Percentiles rank a stretch among this genome's conserved stretches.
phyloP scores from a whole-genome alignment of 768 basidiomycete genomes.

The Pholiota microspora region DNA sequence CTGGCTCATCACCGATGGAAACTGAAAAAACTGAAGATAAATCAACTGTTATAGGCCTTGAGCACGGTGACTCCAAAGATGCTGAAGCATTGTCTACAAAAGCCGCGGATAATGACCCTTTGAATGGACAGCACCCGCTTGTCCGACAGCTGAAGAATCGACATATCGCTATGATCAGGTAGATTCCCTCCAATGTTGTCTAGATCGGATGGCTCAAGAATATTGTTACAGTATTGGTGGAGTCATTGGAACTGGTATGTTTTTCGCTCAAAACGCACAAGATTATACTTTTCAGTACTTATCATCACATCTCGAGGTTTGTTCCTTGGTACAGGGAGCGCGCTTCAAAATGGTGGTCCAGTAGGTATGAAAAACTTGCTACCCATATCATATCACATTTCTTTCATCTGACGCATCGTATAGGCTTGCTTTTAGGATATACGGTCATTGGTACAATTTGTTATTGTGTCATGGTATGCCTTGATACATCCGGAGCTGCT shows the following conservation, averaged over 20 bases:
- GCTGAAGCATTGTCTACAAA: neutral
- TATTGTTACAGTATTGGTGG: constrained; percentile 50
- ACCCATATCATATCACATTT: neutral
- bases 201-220: neutral
- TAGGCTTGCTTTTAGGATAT: constrained; percentile 73
- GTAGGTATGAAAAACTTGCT: constrained; percentile 38
- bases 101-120: neutral
- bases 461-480: constrained; percentile 65
- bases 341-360: constrained; percentile 60
- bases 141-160: constrained; percentile 70
- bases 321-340: constrained; percentile 62
- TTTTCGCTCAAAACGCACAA: too few relatives aligned
- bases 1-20: neutral
- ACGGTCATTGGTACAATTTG: constrained; percentile 63
- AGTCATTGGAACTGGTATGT: constrained; percentile 59
- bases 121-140: constrained; percentile 30
- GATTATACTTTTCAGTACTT: neutral
- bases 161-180: constrained; percentile 84
- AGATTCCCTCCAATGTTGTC: neutral
- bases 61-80: neutral
- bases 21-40: neutral
- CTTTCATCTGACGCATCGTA: neutral
- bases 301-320: constrained; percentile 38
- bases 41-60: neutral
- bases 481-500: neutral